A percentile compares a stretch with the other conserved stretches of the same genome.
These are phyloP conservation scores for Podila horticola DNA, from an alignment of 192 early-diverging fungal genomes.

Conservation along the genomic window DNA sequence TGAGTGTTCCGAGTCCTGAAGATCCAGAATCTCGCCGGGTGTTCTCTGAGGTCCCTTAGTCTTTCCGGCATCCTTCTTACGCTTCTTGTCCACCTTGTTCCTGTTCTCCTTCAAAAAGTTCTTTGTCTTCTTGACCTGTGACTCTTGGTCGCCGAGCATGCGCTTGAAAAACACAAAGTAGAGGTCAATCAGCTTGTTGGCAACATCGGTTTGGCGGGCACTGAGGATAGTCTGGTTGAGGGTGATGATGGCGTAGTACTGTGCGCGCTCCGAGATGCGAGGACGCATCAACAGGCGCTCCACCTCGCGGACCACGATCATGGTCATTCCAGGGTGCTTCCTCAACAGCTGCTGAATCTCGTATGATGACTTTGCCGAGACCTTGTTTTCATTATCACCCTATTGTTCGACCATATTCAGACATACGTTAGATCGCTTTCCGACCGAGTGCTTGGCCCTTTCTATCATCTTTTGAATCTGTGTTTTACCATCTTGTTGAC, in stretches of 20 bases:
- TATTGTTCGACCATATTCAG: neutral
- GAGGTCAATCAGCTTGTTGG: constrained; percentile 86
- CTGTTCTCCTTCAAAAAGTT: constrained; percentile 49
- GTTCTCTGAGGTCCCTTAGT: constrained; percentile 43
- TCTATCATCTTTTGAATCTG: neutral
- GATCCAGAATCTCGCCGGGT: constrained; percentile 42
- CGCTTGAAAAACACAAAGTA: constrained; percentile 94
- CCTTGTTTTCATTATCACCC: constrained; percentile 90
- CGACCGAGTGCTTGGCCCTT: no score
- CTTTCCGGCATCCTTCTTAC: constrained; percentile 56
- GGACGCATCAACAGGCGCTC: constrained; percentile 88
- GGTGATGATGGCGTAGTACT: constrained; percentile 92
- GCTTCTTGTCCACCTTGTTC: constrained; percentile 62
- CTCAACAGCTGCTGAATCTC: constrained; percentile 81
- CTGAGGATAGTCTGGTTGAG: constrained; percentile 92
- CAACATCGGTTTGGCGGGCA: constrained; percentile 74
- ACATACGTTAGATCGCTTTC: neutral
- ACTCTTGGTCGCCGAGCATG: constrained; percentile 68
- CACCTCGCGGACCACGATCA: constrained; percentile 86
- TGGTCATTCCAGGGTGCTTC: constrained; percentile 86
- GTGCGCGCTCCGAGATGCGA: constrained; percentile 78
- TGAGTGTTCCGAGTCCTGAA: constrained; percentile 72
- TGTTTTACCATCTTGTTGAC: constrained; percentile 84
- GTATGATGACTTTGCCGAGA: constrained; percentile 85
- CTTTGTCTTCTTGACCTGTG: constrained; percentile 49